phyloP scores from a whole-genome alignment of 257 asterid species.

The Penstemon davidsonii region DNA sequence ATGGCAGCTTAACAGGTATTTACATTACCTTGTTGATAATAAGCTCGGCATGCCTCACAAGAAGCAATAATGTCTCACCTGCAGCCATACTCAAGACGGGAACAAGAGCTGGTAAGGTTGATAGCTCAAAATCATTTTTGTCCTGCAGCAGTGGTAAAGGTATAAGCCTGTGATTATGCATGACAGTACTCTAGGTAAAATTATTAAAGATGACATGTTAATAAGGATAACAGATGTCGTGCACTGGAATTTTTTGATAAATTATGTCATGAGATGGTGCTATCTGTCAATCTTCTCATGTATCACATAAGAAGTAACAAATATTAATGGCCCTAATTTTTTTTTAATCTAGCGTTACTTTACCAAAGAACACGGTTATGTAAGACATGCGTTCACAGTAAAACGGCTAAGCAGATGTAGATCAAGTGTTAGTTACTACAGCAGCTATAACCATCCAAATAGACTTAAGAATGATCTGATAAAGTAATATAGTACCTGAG shows the following conservation, averaged over 20 bases:
- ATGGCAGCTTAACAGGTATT: conserved; percentile 16
- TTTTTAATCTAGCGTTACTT: conserved; percentile 14
- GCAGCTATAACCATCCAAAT: conserved; percentile 21
- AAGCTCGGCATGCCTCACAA: conserved; percentile 94
- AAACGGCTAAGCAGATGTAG: background rate
- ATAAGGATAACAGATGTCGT: conserved; percentile 11
- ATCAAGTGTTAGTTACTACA: background rate
- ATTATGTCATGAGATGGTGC: conserved; percentile 3
- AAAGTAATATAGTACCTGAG: conserved; percentile 64
- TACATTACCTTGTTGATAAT: conserved; percentile 79
- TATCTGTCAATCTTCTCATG: conserved; percentile 5
- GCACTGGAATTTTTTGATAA: background rate
- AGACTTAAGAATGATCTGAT: conserved; percentile 27
- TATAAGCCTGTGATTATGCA: conserved; percentile 21
- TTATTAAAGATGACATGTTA: conserved; percentile 4
- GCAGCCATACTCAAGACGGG: conserved; percentile 92
- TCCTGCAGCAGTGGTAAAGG: conserved; percentile 58
- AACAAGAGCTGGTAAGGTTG: conserved; percentile 95
- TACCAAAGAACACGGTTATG: conserved; percentile 7
- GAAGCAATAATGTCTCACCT: conserved; percentile 92
- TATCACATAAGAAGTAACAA: conserved; percentile 21
- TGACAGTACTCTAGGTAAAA: conserved; percentile 7
- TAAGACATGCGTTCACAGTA: conserved; percentile 1
- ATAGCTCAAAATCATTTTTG: conserved; percentile 87
- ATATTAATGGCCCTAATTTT: conserved; percentile 1